These are phyloP conservation scores for Monosporozyma unispora DNA, from an alignment of 805 yeast genomes.

Conservation along the genomic window DNA sequence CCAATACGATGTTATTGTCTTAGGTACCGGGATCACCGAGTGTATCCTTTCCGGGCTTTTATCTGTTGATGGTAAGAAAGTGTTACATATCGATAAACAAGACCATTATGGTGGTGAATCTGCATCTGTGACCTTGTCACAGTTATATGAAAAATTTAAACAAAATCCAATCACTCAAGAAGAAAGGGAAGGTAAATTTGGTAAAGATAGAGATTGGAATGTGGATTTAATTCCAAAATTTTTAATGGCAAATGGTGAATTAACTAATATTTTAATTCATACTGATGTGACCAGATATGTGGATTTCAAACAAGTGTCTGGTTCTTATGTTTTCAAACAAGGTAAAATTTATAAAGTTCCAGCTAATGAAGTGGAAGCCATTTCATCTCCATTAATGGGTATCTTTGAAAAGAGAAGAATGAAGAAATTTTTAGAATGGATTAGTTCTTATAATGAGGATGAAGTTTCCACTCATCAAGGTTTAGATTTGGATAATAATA, in stretches of 20 bases:
- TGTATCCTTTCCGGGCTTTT: slow-evolving; percentile 89
- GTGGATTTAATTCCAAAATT: slow-evolving; percentile 95
- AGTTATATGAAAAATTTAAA: slow-evolving; percentile 76
- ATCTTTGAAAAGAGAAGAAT: slow-evolving; percentile 91
- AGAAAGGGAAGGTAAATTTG: slow-evolving; percentile 59
- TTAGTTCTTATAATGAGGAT: slow-evolving; percentile 72
- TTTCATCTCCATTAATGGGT: slow-evolving; percentile 88
- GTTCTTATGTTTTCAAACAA: slow-evolving; percentile 80
- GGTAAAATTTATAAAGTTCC: slow-evolving; percentile 95
- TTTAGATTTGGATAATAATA: slow-evolving; percentile 71
- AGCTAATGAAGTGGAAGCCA: slow-evolving; percentile 82
- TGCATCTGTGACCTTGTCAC: slow-evolving; percentile 64
- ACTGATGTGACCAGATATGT: slow-evolving; percentile 93
- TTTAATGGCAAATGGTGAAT: slow-evolving; percentile 94
- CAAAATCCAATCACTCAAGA: slow-evolving; percentile 62
- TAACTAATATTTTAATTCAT: slow-evolving; percentile 89
- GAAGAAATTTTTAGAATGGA: slow-evolving; percentile 84
- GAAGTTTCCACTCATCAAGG: slow-evolving; percentile 77
- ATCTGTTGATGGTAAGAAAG: slow-evolving; percentile 97
- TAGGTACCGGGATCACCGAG: slow-evolving; percentile 93
- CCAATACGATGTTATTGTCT: slow-evolving; percentile 90
- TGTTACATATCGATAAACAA: slow-evolving; percentile 90
- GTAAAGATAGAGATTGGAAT: slow-evolving; percentile 96
- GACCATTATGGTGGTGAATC: slow-evolving; percentile 93
- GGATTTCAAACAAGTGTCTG: slow-evolving; percentile 94